Percentiles rank a stretch among this genome's conserved stretches.
Evolutionary conservation across 805 yeast species (phyloP).

Genomic region (Barnettozyma botsteinii): DNA sequence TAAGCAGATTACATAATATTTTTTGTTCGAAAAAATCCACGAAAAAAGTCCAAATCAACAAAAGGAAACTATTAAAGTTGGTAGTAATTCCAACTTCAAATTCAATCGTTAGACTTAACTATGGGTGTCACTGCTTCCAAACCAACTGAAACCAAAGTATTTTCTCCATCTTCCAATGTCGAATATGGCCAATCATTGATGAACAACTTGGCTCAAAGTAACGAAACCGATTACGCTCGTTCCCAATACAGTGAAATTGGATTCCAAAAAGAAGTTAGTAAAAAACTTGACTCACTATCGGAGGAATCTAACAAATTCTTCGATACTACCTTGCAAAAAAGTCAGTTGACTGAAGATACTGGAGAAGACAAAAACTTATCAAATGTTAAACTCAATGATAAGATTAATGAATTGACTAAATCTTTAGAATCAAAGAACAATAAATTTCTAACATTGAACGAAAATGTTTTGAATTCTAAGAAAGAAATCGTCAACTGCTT

Average conservation of each 20-base stretch:
- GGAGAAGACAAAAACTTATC: slow-evolving; percentile 29
- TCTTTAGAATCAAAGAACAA: slow-evolving; percentile 33
- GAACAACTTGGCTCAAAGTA: slow-evolving; percentile 53
- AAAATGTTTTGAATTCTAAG: slow-evolving; percentile 43
- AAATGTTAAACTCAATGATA: slow-evolving; percentile 33
- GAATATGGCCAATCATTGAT: slow-evolving; percentile 61
- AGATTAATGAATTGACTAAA: slow-evolving; percentile 34
- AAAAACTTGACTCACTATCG: slow-evolving; percentile 50
- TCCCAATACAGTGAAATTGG: slow-evolving; percentile 62
- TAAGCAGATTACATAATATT: too few relatives aligned
- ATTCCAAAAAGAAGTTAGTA: slow-evolving; percentile 58
- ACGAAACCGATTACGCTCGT: slow-evolving; percentile 67
- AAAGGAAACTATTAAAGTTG: too few relatives aligned
- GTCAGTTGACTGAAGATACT: slow-evolving; percentile 32
- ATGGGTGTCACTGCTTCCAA: slow-evolving; percentile 62
- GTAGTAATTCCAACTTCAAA: too few relatives aligned
- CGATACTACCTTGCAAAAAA: slow-evolving; percentile 41
- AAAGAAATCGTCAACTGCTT: slow-evolving; percentile 52
- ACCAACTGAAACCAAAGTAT: slow-evolving; percentile 56
- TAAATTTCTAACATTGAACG: slow-evolving; percentile 30
- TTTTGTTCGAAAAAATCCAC: too few relatives aligned
- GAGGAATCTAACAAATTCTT: slow-evolving; percentile 46
- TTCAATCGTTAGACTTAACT: not conserved
- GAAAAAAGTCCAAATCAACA: too few relatives aligned
- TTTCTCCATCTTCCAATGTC: slow-evolving; percentile 61